Percentiles rank a stretch among this genome's conserved stretches.
Conservation (phyloP, 2,329 filamentous ascomycete genomes). For the Colletotrichum camelliae region DNA sequence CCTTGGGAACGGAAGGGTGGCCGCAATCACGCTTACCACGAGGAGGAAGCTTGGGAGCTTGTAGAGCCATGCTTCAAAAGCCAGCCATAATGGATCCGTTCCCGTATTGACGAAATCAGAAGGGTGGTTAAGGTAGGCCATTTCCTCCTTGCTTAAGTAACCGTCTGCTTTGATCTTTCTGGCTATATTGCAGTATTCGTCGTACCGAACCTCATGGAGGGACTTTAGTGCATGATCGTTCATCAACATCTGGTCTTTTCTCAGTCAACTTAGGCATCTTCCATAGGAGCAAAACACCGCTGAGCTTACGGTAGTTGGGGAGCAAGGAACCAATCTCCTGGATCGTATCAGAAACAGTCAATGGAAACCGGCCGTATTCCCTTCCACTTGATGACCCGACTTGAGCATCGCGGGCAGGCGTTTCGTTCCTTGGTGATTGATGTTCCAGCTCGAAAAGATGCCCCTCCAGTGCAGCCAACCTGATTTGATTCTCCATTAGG, state of each 20-base stretch:
- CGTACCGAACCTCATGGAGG: neutral
- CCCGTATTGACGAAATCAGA: neutral
- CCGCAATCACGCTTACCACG: neutral
- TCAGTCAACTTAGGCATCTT: neutral
- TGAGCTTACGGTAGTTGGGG: neutral
- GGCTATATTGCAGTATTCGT: neutral
- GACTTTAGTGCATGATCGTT: neutral
- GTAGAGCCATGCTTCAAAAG: neutral
- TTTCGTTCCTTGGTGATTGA: rapidly evolving
- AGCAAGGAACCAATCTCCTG: neutral
- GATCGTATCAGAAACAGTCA: neutral
- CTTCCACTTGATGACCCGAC: neutral
- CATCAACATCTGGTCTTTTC: neutral
- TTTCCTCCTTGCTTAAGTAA: neutral
- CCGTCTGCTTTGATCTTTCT: neutral
- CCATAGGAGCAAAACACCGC: neutral
- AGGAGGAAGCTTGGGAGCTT: neutral
- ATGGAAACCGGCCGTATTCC: neutral
- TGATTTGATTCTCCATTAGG: neutral
- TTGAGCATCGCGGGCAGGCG: neutral
- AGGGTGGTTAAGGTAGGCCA: neutral
- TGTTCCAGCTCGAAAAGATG: neutral
- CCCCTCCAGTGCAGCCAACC: neutral
- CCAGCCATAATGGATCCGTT: neutral
- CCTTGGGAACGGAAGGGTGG: neutral